Base-by-base conservation (phyloP, 768 basidiomycete genomes). In the Mycena sanguinolenta region DNA sequence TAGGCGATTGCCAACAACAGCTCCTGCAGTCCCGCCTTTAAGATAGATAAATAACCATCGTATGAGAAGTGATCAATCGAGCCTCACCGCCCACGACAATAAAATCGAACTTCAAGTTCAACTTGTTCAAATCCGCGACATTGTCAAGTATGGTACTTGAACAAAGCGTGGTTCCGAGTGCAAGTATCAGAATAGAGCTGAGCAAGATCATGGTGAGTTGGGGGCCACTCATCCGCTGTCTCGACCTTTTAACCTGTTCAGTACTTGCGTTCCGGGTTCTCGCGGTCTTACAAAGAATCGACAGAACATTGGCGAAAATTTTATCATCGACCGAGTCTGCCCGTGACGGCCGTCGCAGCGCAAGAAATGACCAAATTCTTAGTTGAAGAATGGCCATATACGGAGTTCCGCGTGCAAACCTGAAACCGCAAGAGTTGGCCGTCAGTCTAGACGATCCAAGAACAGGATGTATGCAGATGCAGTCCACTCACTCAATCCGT, bases 1-100 rank as follows among this genome's bases (percentile, higher is more conserved):
- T 7, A 79, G 75, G 32, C 78, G 67, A 55, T 70, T 76, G 1
- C 77, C 77, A 3, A 79, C 62, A 21, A 78, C 78, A 57, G 70
- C 75, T 16, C 78, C 78, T 5, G 76, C 76, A 5, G 76, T 76
- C 19, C 78, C 78, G 57, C 68, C 68, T 75, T 38, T 46, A 38
- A 42, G 34, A 12, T 50, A 34, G 6, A 34, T 49, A n/a, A n/a
- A n/a, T 34, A 10, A 34, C 6, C 32, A 34, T 34, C 10, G 32
- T 5, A 34, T 34, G 23, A 17, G 25, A 25, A 39, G 2, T 17
- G 17, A 6, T 13, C 12, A n/a, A 7, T 16, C 21, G 19, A 23
- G 5, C 1, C 27, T 28, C 19, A 52, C 65, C 65, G 28, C 65
- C 65, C 13, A 66, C 65, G 1, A 66, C 36, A 7, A 66, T 59